Conservation (phyloP, 2,329 filamentous ascomycete genomes). For the Aspergillus bombycis region DNA sequence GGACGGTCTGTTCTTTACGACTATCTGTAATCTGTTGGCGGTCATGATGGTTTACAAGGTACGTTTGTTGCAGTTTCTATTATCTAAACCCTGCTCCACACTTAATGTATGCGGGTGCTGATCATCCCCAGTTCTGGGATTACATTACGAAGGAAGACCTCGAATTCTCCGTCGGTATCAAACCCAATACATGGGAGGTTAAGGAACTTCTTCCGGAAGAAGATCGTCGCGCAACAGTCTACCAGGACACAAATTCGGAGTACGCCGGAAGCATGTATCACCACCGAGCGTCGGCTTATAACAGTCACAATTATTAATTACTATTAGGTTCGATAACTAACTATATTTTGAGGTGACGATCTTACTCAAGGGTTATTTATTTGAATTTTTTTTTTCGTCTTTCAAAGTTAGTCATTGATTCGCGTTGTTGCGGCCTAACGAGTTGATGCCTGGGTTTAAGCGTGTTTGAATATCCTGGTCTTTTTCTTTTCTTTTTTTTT, state of each 20-base stretch:
- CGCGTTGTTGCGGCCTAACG: background rate
- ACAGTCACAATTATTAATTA: conserved; percentile 40
- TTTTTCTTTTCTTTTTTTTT: background rate
- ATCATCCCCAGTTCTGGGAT: conserved; percentile 80
- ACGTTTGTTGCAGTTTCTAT: conserved; percentile 27
- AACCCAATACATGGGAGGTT: conserved; percentile 97
- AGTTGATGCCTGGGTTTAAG: background rate
- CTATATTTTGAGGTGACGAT: background rate
- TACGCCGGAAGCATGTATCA: conserved; percentile 50
- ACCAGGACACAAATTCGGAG: conserved; percentile 60
- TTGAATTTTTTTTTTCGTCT: conserved; percentile 12
- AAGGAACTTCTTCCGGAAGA: conserved; percentile 87
- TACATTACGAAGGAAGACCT: conserved; percentile 98
- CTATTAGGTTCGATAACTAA: background rate
- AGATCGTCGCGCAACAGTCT: conserved; percentile 73
- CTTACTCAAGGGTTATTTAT: background rate
- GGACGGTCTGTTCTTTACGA: conserved; percentile 92
- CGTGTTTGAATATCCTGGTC: conserved; percentile 17
- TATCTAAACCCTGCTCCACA: background rate
- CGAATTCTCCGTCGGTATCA: conserved; percentile 94
- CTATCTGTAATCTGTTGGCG: conserved; percentile 86
- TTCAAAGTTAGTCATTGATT: conserved; percentile 1
- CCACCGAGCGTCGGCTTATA: conserved; percentile 43
- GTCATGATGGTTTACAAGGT: conserved; percentile 99
- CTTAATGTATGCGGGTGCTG: conserved; percentile 32